These are phyloP conservation scores for Tylopilus rubrobrunneus DNA, from an alignment of 768 basidiomycete species.

Conservation along the genomic window DNA sequence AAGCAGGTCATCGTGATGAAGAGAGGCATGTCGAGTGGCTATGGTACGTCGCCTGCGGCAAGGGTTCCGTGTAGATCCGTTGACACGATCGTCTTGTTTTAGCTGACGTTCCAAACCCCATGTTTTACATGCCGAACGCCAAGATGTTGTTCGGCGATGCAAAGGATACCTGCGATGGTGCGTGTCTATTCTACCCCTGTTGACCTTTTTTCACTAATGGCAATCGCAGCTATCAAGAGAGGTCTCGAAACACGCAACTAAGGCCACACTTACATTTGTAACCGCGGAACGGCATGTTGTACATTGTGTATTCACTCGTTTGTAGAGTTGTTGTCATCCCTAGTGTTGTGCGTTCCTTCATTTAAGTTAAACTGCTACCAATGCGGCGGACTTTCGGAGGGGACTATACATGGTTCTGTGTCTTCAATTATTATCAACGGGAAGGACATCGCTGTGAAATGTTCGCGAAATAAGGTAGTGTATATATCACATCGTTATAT, in stretches of 20 bases:
- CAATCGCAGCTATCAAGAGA: conserved; percentile 51
- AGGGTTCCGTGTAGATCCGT: neutral
- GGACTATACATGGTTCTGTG: neutral
- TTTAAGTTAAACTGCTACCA: neutral
- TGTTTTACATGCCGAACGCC: conserved; percentile 90
- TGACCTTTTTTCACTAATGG: neutral
- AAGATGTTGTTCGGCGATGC: conserved; percentile 94
- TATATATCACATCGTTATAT: conserved; percentile 29
- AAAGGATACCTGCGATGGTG: conserved; percentile 86
- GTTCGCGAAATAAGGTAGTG: conserved; percentile 22
- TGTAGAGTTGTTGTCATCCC: conserved; percentile 6
- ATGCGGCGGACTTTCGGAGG: neutral
- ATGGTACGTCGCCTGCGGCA: conserved; percentile 45
- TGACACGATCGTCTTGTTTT: conserved; percentile 6
- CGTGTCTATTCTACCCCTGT: conserved; percentile 9
- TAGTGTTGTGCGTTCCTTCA: neutral
- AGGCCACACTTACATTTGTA: neutral
- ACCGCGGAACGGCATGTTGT: conserved; percentile 8
- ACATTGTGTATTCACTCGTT: conserved; percentile 22
- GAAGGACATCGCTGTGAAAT: neutral
- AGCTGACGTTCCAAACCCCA: conserved; percentile 91
- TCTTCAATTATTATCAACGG: conserved; percentile 11
- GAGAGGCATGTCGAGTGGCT: conserved; percentile 83
- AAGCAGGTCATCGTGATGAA: conserved; percentile 94
- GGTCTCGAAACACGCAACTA: conserved; percentile 43